Evolutionary conservation across 768 basidiomycete genomes (phyloP).

Genomic region (Lentinula raphanica): DNA sequence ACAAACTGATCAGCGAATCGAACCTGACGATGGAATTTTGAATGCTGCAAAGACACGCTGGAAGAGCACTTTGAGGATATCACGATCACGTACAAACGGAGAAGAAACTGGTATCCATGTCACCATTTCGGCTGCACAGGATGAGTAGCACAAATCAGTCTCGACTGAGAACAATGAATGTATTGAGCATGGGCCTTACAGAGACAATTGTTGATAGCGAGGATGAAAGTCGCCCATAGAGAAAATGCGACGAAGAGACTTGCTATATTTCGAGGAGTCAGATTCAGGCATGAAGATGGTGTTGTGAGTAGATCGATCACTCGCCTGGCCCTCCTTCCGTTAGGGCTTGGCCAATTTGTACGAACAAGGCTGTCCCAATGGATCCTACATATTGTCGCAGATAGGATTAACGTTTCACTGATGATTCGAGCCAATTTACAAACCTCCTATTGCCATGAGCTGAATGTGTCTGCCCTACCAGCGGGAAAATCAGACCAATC

Average conservation of each 20-base stretch:
- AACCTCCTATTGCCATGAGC: slow-evolving; percentile 48
- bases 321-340: slow-evolving; percentile 59
- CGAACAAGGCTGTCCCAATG: slow-evolving; percentile 71
- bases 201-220: slow-evolving; percentile 45
- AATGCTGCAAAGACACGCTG: too few relatives aligned
- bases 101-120: slow-evolving; percentile 78
- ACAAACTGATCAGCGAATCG: slow-evolving; percentile 59
- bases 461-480: slow-evolving; percentile 45
- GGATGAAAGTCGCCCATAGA: slow-evolving; percentile 43
- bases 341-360: slow-evolving; percentile 62
- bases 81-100: slow-evolving; percentile 61
- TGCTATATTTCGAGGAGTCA: slow-evolving; percentile 26
- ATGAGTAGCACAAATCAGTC: too few relatives aligned
- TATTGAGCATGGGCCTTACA: slow-evolving; percentile 27
- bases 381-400: slow-evolving; percentile 42
- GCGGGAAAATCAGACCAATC: background rate
- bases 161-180: too few relatives aligned
- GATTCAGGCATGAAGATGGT: slow-evolving; percentile 16
- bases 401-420: background rate
- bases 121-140: slow-evolving; percentile 65
- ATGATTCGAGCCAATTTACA: background rate
- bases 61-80: too few relatives aligned
- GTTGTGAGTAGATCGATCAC: slow-evolving; percentile 27
- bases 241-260: slow-evolving; percentile 48
- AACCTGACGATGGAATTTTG: slow-evolving; percentile 24